Conservation (phyloP, 2,329 filamentous ascomycete genomes). For the Rutstroemia sydowiana region DNA sequence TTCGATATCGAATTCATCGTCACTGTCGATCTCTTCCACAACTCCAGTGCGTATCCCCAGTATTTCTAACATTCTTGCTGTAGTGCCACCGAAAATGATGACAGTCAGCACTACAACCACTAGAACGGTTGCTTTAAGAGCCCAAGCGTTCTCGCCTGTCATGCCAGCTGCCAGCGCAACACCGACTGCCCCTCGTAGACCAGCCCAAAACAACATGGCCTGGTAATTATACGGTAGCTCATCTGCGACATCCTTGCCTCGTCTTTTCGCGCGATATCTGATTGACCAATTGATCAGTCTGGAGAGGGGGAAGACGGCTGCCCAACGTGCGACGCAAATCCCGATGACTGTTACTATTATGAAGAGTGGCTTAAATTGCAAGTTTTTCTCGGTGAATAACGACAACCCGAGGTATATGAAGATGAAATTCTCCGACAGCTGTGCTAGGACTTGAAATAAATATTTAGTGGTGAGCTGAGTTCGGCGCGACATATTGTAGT, state of each 20-base stretch:
- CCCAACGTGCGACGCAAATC: slow-evolving; percentile 87
- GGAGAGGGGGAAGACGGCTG: slow-evolving; percentile 90
- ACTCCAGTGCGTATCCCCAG: slow-evolving; percentile 93
- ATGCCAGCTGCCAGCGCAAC: slow-evolving; percentile 89
- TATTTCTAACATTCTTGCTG: slow-evolving; percentile 95
- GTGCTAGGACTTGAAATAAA: slow-evolving; percentile 88
- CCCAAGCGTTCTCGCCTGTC: slow-evolving; percentile 71
- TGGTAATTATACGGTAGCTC: slow-evolving; percentile 94
- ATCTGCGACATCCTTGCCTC: slow-evolving; percentile 70
- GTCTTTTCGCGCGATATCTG: slow-evolving; percentile 71
- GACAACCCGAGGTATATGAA: slow-evolving; percentile 97
- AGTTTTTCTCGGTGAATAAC: slow-evolving; percentile 80
- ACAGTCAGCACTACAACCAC: slow-evolving; percentile 96
- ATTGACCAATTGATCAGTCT: slow-evolving; percentile 88
- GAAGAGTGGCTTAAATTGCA: slow-evolving; percentile 89
- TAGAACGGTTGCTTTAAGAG: slow-evolving; percentile 87
- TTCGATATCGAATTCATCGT: slow-evolving; percentile 95
- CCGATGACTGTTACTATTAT: slow-evolving; percentile 89
- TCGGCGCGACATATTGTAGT: slow-evolving; percentile 98
- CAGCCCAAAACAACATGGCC: slow-evolving; percentile 99
- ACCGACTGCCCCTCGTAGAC: slow-evolving; percentile 87
- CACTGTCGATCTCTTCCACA: slow-evolving; percentile 92
- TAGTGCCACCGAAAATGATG: slow-evolving; percentile 97
- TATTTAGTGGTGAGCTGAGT: slow-evolving; percentile 98
- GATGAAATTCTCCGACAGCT: slow-evolving; percentile 97